Percentiles rank a stretch among this genome's conserved stretches.
These are phyloP conservation scores for Alternaria sp. DNA, from an alignment of 2,329 filamentous ascomycete genomes.

Conservation along the genomic window DNA sequence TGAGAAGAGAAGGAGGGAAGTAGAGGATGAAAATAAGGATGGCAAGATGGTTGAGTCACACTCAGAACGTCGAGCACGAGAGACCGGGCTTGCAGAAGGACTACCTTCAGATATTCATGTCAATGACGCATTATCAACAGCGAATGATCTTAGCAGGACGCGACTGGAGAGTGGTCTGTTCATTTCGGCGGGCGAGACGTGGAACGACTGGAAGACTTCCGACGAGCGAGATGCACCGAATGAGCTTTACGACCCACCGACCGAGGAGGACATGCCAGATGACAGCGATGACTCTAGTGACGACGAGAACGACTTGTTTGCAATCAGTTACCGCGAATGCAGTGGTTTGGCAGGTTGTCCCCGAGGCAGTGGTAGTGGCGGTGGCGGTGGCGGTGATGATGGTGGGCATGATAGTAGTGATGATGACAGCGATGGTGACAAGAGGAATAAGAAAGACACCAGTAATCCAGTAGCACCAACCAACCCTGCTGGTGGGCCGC, in stretches of 20 bases:
- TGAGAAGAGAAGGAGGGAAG: not conserved
- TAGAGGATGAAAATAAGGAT: not conserved
- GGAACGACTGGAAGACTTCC: not conserved
- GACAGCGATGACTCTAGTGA: not conserved
- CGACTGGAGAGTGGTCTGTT: not conserved
- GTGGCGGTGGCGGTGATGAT: not conserved
- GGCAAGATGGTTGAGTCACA: fast-evolving
- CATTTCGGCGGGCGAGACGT: not conserved
- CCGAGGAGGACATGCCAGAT: not conserved
- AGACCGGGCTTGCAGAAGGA: not conserved
- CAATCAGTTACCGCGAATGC: not conserved
- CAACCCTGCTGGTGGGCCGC: not conserved
- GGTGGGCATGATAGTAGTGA: not conserved
- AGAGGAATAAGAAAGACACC: not conserved
- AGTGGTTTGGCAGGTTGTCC: not conserved
- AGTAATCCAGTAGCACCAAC: not conserved
- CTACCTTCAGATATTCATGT: not conserved
- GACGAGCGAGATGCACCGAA: not conserved
- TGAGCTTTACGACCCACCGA: not conserved
- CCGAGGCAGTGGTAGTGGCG: too few species aligned
- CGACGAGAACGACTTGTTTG: not conserved
- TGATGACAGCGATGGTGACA: not conserved
- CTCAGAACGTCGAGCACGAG: not conserved
- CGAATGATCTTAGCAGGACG: not conserved
- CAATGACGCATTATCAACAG: not conserved